Evolutionary conservation across 176 grass and related monocot genomes (phyloP).

Genomic region (Microstegium vimineum): DNA sequence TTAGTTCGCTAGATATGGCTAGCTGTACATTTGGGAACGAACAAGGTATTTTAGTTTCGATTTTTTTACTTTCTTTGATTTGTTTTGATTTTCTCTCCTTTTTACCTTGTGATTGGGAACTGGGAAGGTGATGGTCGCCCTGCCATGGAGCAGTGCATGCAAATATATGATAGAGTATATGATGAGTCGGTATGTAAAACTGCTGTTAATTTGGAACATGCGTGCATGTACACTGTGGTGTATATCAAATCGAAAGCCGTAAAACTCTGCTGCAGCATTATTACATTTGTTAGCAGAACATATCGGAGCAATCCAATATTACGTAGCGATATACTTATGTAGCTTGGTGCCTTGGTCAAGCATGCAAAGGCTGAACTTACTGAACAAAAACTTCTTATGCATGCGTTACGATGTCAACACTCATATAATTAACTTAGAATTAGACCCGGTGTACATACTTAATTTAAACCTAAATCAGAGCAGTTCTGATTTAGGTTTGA

Average conservation of each 20-base stretch:
- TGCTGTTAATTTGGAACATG: not conserved
- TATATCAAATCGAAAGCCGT: not conserved
- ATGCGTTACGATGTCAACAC: not conserved
- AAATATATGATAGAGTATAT: not conserved
- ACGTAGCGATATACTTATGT: not conserved
- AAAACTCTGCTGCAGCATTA: no score
- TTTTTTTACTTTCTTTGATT: not conserved
- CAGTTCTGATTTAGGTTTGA: no score
- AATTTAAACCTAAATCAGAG: not conserved
- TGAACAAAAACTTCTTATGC: not conserved
- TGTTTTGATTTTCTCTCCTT: not conserved
- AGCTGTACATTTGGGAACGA: no score
- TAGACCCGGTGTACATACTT: not conserved
- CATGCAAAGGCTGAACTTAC: not conserved
- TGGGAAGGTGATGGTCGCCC: not conserved
- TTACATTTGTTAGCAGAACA: no score
- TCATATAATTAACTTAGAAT: not conserved
- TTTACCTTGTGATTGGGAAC: not conserved
- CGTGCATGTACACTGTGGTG: not conserved
- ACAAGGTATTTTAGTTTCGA: no score
- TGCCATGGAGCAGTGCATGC: not conserved
- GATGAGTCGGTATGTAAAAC: not conserved
- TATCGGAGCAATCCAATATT: not conserved
- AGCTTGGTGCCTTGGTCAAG: not conserved
- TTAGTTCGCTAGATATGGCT: no score